phyloP scores from a whole-genome alignment of 1,284 basidiomycete genomes.

The Cerioporus squamosus region DNA sequence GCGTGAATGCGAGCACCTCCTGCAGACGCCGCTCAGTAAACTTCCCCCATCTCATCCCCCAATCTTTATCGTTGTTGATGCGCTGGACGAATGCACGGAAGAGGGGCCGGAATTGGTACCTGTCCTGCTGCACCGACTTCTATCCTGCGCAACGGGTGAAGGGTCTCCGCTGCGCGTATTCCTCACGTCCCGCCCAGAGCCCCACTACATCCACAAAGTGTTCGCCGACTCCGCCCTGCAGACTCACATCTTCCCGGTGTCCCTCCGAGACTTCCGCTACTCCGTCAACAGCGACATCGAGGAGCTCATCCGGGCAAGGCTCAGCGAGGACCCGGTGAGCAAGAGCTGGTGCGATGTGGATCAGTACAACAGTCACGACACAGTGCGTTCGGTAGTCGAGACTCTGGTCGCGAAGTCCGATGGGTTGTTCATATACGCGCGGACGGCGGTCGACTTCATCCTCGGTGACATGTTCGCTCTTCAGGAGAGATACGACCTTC shows the following conservation, averaged over 20 bases:
- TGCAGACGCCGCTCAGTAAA: not conserved
- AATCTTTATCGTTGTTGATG: conserved; percentile 17
- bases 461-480: not conserved
- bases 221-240: not conserved
- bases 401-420: conserved; percentile 2
- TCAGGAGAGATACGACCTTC: conserved; percentile 1
- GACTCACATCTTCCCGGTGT: not conserved
- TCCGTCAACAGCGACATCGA: conserved; percentile 14
- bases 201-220: conserved; percentile 3
- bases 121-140: conserved; percentile 2
- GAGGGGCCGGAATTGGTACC: not conserved
- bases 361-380: not conserved
- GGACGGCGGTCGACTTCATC: conserved; percentile 11
- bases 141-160: not conserved
- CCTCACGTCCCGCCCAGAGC: conserved; percentile 21
- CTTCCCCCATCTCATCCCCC: not conserved
- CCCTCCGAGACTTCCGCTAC: conserved; percentile 13
- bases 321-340: not conserved
- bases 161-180: conserved; percentile 17
- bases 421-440: conserved; percentile 17
- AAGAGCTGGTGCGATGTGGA: not conserved
- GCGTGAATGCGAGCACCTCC: not conserved
- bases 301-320: not conserved
- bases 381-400: too few species aligned
- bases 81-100: conserved; percentile 17